Percentiles rank a stretch among this genome's conserved stretches.
phyloP scores from a whole-genome alignment of 352 stramenopile genomes.

The Pythium rhizo-oryzae region DNA sequence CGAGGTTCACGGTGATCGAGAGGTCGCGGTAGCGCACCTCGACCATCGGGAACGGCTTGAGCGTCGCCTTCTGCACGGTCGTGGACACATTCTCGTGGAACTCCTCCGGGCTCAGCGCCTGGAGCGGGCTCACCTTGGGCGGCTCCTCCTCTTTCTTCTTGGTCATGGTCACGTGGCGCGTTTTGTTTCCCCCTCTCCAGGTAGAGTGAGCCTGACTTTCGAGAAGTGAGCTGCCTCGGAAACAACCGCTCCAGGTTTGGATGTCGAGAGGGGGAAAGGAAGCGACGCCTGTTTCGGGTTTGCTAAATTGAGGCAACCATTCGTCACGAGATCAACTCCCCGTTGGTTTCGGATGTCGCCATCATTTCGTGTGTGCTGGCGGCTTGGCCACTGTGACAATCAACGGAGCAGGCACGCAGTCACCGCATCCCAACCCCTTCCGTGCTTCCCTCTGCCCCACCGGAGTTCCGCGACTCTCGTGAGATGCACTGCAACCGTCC shows the following conservation, averaged over 20 bases:
- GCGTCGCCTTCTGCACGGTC: conserved; percentile 29
- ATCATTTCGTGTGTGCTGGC: too few species aligned
- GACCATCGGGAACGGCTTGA: conserved; percentile 2
- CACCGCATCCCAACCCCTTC: too few species aligned
- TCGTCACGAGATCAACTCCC: not conserved
- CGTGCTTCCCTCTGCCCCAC: too few species aligned
- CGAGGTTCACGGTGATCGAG: conserved; percentile 13
- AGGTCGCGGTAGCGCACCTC: conserved; percentile 47
- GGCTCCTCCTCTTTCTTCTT: conserved; percentile 10
- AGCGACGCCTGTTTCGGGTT: not conserved
- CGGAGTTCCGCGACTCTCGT: too few species aligned
- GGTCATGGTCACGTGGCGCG: not conserved
- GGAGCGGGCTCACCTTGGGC: conserved; percentile 3
- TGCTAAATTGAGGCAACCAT: not conserved
- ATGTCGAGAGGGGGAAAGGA: not conserved
- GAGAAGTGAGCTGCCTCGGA: not conserved
- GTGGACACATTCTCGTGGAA: conserved; percentile 35
- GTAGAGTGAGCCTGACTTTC: not conserved
- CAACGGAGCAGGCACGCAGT: too few species aligned
- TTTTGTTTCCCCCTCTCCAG: not conserved
- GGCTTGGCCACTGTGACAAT: too few species aligned
- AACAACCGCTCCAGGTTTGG: not conserved
- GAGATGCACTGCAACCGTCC: too few species aligned
- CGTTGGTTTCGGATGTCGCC: too few species aligned
- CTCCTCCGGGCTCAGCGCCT: conserved; percentile 30